Evolutionary conservation across 2,329 filamentous ascomycete species (phyloP), one percentile per base, ranked within the genome.

Genomic region (Capronia epimyces): DNA sequence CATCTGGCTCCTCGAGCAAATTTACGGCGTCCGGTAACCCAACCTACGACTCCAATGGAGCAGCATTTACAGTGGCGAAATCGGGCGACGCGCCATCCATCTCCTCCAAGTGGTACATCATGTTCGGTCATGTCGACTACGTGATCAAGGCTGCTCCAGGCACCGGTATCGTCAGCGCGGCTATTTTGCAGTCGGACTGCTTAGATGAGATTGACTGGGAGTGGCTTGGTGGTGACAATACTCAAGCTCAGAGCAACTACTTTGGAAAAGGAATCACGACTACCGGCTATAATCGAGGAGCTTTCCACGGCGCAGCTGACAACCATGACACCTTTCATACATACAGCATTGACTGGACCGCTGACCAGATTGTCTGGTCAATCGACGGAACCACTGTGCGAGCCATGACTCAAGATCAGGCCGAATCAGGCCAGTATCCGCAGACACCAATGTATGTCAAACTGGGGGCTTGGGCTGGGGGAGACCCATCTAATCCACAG

Each of bases 131-230:
- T 57, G 87, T 96, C 65, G 86, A 95, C 59, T 81, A 90, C 60
- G 84, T 81, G 25, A 78, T 96, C 74, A 90, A 91, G 71, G 83
- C 88, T 21, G 89, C 93, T 8, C 84, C 89, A 0, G 93, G 93
- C 6, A 83, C 81, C 8, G 93, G 93, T 53, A 96, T 98, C 62
- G 90, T 98, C 59, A 95, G 88, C 68, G 93, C 89, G 40, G 79
- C 93, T 10, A 89, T 98, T 7, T 75, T 98, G 58, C 84, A 95
- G 71, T 96, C 90, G 12, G 91, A 97, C 67, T 80, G 81, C 63
- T 79, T 96, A 39, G 93, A 98, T 69, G 93, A 98, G 73, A 95
- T 98, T 64, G 93, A 98, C 68, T 87, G 91, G 75, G 93, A 98
- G 70, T 97, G 90, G 88, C 80, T 98, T 20, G 93, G 93, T 51